Percentiles rank a stretch among this genome's conserved stretches.
phyloP scores from a whole-genome alignment of 2,329 filamentous ascomycete species.

The Paracoccidioides lutzii region DNA sequence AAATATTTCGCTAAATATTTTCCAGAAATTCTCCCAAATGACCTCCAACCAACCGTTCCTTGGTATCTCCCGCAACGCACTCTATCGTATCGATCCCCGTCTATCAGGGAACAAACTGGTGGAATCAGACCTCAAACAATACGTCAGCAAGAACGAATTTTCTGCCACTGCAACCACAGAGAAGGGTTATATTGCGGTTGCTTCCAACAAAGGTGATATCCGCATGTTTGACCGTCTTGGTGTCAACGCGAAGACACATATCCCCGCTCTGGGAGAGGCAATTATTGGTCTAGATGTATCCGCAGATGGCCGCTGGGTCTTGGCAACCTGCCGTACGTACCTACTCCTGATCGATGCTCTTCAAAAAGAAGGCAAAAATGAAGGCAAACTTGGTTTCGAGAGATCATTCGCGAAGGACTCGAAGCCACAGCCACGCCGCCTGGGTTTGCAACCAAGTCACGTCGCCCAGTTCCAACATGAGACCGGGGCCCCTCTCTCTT shows the following conservation, averaged over 20 bases:
- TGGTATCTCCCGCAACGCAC: constrained; percentile 79
- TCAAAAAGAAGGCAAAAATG: constrained; percentile 88
- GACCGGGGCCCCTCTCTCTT: constrained; percentile 71
- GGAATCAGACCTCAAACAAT: constrained; percentile 86
- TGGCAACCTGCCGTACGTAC: constrained; percentile 89
- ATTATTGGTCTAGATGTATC: constrained; percentile 93
- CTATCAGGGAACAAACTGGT: constrained; percentile 84
- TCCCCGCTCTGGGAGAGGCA: constrained; percentile 85
- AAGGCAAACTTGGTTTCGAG: constrained; percentile 96
- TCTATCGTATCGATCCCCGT: constrained; percentile 89
- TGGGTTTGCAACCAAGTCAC: constrained; percentile 79
- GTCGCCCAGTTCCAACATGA: constrained; percentile 97
- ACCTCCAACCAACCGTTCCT: constrained; percentile 90
- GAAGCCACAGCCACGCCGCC: constrained; percentile 83
- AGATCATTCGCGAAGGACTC: constrained; percentile 81
- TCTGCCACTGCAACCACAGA: constrained; percentile 88
- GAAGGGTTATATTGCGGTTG: constrained; percentile 92
- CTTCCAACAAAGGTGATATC: constrained; percentile 95
- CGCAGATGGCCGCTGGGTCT: constrained; percentile 87
- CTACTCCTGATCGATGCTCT: constrained; percentile 83
- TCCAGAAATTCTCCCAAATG: constrained; percentile 88
- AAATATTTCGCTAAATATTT: constrained; percentile 17
- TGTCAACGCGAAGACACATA: constrained; percentile 94
- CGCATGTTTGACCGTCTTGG: constrained; percentile 91
- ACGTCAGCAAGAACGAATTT: constrained; percentile 93